A percentile compares a stretch with the other conserved stretches of the same genome.
Evolutionary conservation across 2,329 filamentous ascomycete species (phyloP).

Genomic region (Fusarium miscanthi): DNA sequence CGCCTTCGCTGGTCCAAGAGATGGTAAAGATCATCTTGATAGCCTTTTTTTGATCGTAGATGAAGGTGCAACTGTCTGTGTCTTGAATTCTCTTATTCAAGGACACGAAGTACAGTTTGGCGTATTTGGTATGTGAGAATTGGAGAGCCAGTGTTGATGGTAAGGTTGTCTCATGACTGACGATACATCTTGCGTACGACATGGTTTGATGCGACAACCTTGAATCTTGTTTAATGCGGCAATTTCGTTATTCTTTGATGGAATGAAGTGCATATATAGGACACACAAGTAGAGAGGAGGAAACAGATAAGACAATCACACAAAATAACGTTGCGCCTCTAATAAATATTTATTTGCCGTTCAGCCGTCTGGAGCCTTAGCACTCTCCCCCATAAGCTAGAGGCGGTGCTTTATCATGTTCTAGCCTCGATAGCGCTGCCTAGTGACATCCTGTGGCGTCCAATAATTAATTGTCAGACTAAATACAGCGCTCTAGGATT

Average conservation of each 20-base stretch:
- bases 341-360: not conserved
- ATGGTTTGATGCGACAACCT: not conserved
- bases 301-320: rapidly evolving
- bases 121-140: not conserved
- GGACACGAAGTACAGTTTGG: not conserved
- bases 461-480: not conserved
- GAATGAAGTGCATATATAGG: too few relatives aligned
- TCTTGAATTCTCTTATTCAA: not conserved
- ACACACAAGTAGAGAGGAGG: too few relatives aligned
- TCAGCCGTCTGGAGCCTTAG: not conserved
- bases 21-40: not conserved
- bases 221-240: not conserved
- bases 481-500: not conserved
- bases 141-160: not conserved
- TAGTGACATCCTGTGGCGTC: not conserved
- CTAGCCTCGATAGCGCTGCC: not conserved
- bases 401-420: not conserved
- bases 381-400: not conserved
- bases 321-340: not conserved
- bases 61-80: not conserved
- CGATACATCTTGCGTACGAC: not conserved
- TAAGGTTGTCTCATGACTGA: not conserved
- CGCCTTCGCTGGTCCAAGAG: not conserved
- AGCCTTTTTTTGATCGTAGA: not conserved
- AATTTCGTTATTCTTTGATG: too few relatives aligned